A percentile compares a stretch with the other conserved stretches of the same genome.
These are phyloP conservation scores for Physcomitrellopsis africana DNA, from an alignment of 225 moss, liverwort and hornwort species.

Conservation along the genomic window DNA sequence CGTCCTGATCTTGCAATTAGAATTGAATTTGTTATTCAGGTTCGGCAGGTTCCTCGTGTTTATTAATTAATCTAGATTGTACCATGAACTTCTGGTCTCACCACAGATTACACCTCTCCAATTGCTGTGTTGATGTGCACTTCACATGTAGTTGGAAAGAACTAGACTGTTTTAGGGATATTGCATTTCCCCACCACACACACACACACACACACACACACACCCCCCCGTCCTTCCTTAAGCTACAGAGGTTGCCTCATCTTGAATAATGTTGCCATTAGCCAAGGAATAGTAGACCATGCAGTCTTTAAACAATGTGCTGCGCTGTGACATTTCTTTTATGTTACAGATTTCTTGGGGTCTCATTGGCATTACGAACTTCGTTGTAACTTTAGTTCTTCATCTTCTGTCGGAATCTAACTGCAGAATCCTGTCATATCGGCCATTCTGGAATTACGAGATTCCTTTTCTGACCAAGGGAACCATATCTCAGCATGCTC, in stretches of 20 bases:
- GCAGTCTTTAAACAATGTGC: constrained; percentile 1
- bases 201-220: too few relatives aligned
- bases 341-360: constrained; percentile 16
- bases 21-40: not conserved
- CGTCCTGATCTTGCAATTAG: not conserved
- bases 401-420: not conserved
- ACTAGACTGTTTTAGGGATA: too few relatives aligned
- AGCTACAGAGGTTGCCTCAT: not conserved
- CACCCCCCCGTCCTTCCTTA: too few relatives aligned
- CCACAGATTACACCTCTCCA: not conserved
- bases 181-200: too few relatives aligned
- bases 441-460: not conserved
- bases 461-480: not conserved
- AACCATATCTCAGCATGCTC: not conserved
- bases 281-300: not conserved
- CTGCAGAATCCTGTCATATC: constrained; percentile 4
- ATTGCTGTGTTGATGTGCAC: not conserved
- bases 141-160: not conserved
- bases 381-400: constrained; percentile 4
- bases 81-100: not conserved
- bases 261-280: not conserved
- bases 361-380: not conserved
- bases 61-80: not conserved
- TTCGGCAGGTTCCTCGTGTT: not conserved
- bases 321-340: constrained; percentile 9